Evolutionary conservation across 495 filamentous ascomycete genomes (phyloP), one percentile per base, ranked within the genome.

Genomic region (Talaromyces thailandensis): DNA sequence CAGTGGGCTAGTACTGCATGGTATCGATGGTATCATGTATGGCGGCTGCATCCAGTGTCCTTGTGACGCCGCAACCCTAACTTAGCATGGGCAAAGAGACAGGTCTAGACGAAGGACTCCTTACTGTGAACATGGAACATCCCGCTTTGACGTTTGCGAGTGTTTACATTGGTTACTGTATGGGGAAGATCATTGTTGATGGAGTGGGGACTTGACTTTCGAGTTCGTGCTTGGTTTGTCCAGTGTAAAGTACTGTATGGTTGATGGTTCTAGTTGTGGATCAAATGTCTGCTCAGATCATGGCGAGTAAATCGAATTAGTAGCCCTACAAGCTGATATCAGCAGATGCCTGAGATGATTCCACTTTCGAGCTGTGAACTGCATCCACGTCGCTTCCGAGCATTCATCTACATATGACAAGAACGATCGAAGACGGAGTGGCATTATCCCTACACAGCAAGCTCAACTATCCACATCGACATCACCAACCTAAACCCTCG

Each of bases 1-100:
- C 32, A 35, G 7, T 12, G 32, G 6, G 8, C 23, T 55, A 55
- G 51, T 55, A 55, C 6, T n/a, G 51, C 51, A 55, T 55, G 23
- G 26, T 28, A 26, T 52, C 14, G 8, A 55, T 55, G 23, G 26
- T 28, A 26, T 52, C 14, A 23, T 55, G 51, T 28, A 55, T 55
- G 23, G 3, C 51, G 9, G 37, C 48, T 51, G 48, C 48, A 51
- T 51, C 12, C 18, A 53, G 11, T 35, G 55, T 31, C 29, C 55
- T 31, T 57, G 55, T 57, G 55, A 57, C 55, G 28, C 26, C 55
- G 14, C 55, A 31, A n/a, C 55, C 55, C 26, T 57, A 31, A 25
- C 55, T 57, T 35, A 16, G 23, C n/a, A 55, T 7, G 51, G 51
- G 6, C n/a, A 28, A 55, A 28, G 14, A 55, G 51, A 55, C 24